Conservation (phyloP, 306 rosid genomes). For the Dalbergia cochinchinensis region DNA sequence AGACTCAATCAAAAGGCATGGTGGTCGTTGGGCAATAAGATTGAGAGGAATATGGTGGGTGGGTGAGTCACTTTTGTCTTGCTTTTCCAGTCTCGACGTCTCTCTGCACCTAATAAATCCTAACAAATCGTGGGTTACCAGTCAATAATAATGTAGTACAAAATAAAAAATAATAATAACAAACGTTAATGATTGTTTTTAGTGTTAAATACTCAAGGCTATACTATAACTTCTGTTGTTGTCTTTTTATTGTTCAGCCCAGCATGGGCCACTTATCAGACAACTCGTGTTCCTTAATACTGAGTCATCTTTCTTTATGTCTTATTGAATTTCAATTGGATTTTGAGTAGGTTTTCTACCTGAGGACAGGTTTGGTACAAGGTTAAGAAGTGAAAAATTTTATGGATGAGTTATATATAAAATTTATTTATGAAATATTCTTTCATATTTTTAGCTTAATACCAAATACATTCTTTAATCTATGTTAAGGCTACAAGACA, state of each 20-base stretch:
- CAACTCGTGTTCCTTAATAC: not conserved
- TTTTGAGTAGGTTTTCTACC: not conserved
- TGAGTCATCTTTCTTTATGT: not conserved
- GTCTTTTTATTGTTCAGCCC: conserved; percentile 22
- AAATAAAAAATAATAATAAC: too few species aligned
- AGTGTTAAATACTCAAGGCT: not conserved
- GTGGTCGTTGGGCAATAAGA: conserved; percentile 9
- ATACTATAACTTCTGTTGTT: not conserved
- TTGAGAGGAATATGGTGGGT: not conserved
- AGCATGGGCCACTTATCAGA: conserved; percentile 30
- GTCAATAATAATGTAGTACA: not conserved
- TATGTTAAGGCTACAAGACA: not conserved
- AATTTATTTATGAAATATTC: too few species aligned
- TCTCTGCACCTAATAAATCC: conserved; percentile 25
- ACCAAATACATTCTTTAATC: too few species aligned
- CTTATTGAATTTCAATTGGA: not conserved
- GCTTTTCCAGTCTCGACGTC: not conserved
- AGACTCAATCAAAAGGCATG: not conserved
- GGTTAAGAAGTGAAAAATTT: too few species aligned
- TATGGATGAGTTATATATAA: too few species aligned
- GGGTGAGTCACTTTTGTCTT: not conserved
- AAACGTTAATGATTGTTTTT: not conserved
- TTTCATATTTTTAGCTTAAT: too few species aligned
- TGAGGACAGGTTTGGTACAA: too few species aligned
- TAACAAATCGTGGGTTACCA: conserved; percentile 10